Evolutionary conservation across 2,329 filamentous ascomycete species (phyloP).

Genomic region (Pseudogymnoascus sp.): DNA sequence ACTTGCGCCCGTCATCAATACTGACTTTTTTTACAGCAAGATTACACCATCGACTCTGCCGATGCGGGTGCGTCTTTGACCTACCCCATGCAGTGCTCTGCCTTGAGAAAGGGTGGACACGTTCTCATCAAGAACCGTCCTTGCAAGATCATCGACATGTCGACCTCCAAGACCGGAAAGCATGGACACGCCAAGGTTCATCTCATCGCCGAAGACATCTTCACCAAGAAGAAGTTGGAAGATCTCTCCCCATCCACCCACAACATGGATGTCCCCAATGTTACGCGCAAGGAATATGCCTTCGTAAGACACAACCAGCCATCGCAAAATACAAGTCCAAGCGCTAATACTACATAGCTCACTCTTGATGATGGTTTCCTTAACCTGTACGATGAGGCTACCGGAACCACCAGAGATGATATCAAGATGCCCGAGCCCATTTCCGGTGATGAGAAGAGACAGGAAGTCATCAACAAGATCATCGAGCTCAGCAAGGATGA

Average conservation of each 20-base stretch:
- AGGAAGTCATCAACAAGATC: conserved; percentile 68
- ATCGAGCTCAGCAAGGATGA: conserved; percentile 66
- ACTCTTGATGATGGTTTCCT: conserved; percentile 95
- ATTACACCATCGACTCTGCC: conserved; percentile 75
- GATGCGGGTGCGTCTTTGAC: conserved; percentile 94
- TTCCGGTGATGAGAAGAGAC: conserved; percentile 45
- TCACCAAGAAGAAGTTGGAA: conserved; percentile 99
- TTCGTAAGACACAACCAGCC: conserved; percentile 58
- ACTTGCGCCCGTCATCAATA: background rate
- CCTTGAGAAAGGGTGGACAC: conserved; percentile 97
- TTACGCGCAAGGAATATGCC: conserved; percentile 83
- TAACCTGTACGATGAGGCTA: conserved; percentile 77
- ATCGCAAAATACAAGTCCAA: background rate
- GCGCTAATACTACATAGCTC: conserved; percentile 46
- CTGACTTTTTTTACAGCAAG: conserved; percentile 22
- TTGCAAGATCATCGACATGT: conserved; percentile 99
- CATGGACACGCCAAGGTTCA: conserved; percentile 99
- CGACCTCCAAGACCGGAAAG: conserved; percentile 99
- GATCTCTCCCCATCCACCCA: conserved; percentile 97
- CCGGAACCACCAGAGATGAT: conserved; percentile 82
- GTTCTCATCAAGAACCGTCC: conserved; percentile 98
- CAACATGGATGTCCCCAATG: conserved; percentile 97
- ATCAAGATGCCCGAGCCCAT: conserved; percentile 74
- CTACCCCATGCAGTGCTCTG: conserved; percentile 98
- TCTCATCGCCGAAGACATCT: conserved; percentile 95